These are phyloP conservation scores for Phytophthora fragariaefolia DNA, from an alignment of 352 stramenopile species.

Conservation along the genomic window DNA sequence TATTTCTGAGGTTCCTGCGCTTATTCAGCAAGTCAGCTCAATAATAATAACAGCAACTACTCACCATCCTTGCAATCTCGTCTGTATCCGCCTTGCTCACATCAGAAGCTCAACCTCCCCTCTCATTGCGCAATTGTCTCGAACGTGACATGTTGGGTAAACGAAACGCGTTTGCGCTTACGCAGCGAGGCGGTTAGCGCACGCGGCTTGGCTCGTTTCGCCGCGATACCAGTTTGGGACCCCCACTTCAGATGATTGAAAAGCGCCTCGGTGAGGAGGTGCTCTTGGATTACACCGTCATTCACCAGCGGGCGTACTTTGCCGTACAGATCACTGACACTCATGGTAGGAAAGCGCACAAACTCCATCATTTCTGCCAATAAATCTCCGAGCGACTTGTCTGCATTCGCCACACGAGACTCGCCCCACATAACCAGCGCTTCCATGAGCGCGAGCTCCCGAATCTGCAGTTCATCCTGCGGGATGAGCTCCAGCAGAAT, in stretches of 20 bases:
- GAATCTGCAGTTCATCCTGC: conserved; percentile 86
- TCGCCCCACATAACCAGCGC: conserved; percentile 83
- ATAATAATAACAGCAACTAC: conserved; percentile 33
- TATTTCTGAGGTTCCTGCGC: too few relatives aligned
- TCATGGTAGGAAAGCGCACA: conserved; percentile 89
- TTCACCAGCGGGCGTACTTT: conserved; percentile 83
- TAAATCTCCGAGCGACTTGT: conserved; percentile 58
- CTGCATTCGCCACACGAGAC: conserved; percentile 56
- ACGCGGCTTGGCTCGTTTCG: conserved; percentile 69
- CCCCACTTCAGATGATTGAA: conserved; percentile 91
- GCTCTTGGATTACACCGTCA: conserved; percentile 69
- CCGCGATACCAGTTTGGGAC: conserved; percentile 60
- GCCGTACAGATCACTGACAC: conserved; percentile 83
- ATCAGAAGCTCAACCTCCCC: conserved; percentile 1
- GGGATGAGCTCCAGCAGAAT: conserved; percentile 83
- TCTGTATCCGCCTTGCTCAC: background rate
- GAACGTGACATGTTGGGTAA: conserved; percentile 91
- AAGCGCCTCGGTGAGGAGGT: conserved; percentile 79
- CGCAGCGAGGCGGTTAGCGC: conserved; percentile 65
- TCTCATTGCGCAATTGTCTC: conserved; percentile 40
- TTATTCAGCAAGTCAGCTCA: too few relatives aligned
- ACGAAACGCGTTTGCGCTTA: conserved; percentile 89
- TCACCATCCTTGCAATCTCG: conserved; percentile 11
- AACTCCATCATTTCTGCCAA: conserved; percentile 83
- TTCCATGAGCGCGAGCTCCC: conserved; percentile 79